phyloP scores from a whole-genome alignment of 1,284 basidiomycete species.

The Trametes sp. region DNA sequence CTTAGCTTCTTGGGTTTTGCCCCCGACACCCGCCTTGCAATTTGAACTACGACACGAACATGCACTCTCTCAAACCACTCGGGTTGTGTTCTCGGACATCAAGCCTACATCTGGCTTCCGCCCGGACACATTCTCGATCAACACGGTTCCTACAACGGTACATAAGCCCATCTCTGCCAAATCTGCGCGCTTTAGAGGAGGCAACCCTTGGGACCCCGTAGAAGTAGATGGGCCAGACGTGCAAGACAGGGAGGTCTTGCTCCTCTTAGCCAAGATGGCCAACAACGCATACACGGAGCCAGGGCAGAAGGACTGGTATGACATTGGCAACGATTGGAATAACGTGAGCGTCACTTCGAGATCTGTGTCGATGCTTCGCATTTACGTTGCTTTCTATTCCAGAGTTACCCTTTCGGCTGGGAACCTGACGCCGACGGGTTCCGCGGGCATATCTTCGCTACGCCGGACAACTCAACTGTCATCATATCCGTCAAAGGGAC shows the following conservation, averaged over 20 bases:
- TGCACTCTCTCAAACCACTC: slow-evolving; percentile 45
- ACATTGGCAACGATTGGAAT: slow-evolving; percentile 71
- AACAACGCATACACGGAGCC: slow-evolving; percentile 77
- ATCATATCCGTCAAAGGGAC: slow-evolving; percentile 96
- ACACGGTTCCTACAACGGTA: slow-evolving; percentile 17
- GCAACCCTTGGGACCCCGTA: slow-evolving; percentile 62
- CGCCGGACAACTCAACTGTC: slow-evolving; percentile 84
- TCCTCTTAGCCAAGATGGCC: slow-evolving; percentile 94
- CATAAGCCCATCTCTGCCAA: slow-evolving; percentile 51
- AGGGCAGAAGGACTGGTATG: slow-evolving; percentile 78
- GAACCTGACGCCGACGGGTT: slow-evolving; percentile 88
- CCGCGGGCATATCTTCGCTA: slow-evolving; percentile 92
- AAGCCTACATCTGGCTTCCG: slow-evolving; percentile 8
- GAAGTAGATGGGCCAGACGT: slow-evolving; percentile 73
- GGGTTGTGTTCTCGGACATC: slow-evolving; percentile 36
- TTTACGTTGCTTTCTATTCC: neutral
- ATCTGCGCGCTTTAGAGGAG: slow-evolving; percentile 49
- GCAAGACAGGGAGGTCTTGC: slow-evolving; percentile 79
- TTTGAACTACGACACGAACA: slow-evolving; percentile 75
- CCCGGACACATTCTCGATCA: slow-evolving; percentile 3
- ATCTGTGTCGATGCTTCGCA: neutral
- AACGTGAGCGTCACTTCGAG: slow-evolving; percentile 50
- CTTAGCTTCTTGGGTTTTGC: slow-evolving; percentile 28
- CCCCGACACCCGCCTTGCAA: slow-evolving; percentile 34
- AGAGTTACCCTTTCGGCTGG: slow-evolving; percentile 94